A percentile compares a stretch with the other conserved stretches of the same genome.
Conservation (phyloP, 1,284 basidiomycete species). For the Sporisorium scitamineum region DNA sequence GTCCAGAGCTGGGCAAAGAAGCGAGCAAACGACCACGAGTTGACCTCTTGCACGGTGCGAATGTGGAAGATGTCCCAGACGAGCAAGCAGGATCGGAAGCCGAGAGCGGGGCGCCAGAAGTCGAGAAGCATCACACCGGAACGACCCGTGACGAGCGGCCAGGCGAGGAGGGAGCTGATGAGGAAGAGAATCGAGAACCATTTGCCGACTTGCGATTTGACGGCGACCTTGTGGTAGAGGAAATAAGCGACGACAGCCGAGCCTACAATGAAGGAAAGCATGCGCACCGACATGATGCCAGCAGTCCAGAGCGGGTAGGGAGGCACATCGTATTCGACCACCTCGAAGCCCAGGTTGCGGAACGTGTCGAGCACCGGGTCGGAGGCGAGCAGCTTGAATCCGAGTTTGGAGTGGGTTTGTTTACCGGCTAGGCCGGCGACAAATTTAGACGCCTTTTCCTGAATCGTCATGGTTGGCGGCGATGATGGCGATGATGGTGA, state of each 20-base stretch:
- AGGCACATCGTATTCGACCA: conserved; percentile 60
- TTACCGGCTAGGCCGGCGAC: conserved; percentile 30
- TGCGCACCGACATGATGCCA: conserved; percentile 39
- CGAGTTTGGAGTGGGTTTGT: conserved; percentile 45
- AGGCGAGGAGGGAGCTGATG: conserved; percentile 52
- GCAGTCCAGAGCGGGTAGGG: conserved; percentile 51
- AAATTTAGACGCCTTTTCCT: conserved; percentile 32
- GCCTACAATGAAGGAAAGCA: conserved; percentile 55
- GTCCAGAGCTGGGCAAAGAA: conserved; percentile 68
- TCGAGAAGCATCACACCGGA: conserved; percentile 63
- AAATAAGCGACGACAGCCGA: conserved; percentile 53
- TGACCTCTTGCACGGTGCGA: conserved; percentile 58
- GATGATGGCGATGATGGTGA: not conserved
- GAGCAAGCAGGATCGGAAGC: conserved; percentile 63
- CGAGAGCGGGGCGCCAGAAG: conserved; percentile 66
- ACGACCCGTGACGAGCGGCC: conserved; percentile 57
- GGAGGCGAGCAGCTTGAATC: conserved; percentile 50
- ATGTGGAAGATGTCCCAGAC: conserved; percentile 68
- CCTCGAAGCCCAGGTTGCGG: conserved; percentile 37
- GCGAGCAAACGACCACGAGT: conserved; percentile 52
- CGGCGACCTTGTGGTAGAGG: conserved; percentile 58
- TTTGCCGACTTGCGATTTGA: conserved; percentile 42
- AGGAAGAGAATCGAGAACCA: conserved; percentile 51
- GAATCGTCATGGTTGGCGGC: conserved; percentile 23
- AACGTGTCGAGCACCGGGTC: conserved; percentile 38